Conservation (phyloP, 75 land plant genomes). For the Cupressus sempervirens region DNA sequence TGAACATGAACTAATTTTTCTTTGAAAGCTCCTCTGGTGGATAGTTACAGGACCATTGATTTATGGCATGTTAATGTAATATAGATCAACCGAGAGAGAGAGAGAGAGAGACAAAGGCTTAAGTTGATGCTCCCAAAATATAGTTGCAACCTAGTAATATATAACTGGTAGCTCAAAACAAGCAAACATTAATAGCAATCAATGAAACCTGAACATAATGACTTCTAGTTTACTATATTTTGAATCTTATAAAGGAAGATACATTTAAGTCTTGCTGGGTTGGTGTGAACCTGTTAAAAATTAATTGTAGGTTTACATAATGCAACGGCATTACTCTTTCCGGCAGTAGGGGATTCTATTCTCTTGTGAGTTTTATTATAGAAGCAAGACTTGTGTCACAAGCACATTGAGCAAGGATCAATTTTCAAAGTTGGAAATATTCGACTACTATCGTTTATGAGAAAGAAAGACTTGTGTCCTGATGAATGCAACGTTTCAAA, state of each 20-base stretch:
- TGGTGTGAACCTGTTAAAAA: neutral
- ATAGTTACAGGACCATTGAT: neutral
- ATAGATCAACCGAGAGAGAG: neutral
- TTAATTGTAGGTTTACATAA: neutral
- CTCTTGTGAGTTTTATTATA: neutral
- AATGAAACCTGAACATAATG: neutral
- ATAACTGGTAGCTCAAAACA: neutral
- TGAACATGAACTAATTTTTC: neutral
- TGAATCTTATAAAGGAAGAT: neutral
- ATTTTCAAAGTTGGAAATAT: neutral
- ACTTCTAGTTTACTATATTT: neutral
- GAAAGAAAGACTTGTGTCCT: too few relatives aligned
- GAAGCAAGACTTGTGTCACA: neutral
- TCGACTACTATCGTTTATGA: too few relatives aligned
- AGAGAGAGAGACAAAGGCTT: neutral
- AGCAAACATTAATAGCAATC: neutral
- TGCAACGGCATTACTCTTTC: neutral
- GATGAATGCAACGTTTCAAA: too few relatives aligned
- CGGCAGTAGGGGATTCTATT: neutral
- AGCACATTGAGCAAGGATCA: neutral
- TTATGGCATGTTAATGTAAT: neutral
- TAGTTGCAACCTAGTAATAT: neutral
- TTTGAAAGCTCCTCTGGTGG: neutral
- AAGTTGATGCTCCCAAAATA: neutral
- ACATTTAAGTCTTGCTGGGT: neutral